Conservation (phyloP, 768 basidiomycete species). For the Cystofilobasidium bisporidii region DNA sequence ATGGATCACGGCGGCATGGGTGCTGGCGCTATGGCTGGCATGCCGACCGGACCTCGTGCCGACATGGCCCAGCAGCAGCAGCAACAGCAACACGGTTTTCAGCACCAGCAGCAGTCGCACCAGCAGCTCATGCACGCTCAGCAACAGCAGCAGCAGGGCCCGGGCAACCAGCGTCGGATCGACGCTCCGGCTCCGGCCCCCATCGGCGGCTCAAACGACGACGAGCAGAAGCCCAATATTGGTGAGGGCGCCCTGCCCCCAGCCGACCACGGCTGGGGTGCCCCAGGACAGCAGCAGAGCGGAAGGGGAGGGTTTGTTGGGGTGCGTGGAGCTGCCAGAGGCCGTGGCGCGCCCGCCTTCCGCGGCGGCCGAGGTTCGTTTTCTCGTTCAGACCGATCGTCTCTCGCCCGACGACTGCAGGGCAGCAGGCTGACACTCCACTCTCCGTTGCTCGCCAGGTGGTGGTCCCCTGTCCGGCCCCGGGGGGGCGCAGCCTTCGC, state of each 20-base stretch:
- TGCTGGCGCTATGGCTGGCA: not conserved
- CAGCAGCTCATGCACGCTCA: constrained; percentile 16
- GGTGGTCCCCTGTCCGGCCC: not conserved
- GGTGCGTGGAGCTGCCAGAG: not conserved
- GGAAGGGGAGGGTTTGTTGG: not conserved
- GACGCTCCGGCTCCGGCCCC: not conserved
- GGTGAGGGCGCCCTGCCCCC: not conserved
- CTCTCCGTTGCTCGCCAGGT: not conserved
- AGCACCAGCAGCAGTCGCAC: constrained; percentile 1
- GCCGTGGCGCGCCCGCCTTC: not conserved
- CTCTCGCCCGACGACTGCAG: too few species aligned
- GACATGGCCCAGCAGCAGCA: not conserved
- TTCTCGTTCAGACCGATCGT: too few species aligned
- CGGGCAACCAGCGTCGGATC: not conserved
- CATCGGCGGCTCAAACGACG: too few species aligned
- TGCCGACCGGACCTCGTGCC: not conserved
- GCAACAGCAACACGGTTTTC: constrained; percentile 1
- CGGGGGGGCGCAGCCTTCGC: not conserved
- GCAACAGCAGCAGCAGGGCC: constrained; percentile 5
- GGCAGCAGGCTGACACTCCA: too few species aligned
- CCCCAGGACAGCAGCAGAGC: not conserved
- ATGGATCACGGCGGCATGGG: not conserved
- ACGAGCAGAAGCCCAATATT: not conserved
- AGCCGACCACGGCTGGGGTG: not conserved
- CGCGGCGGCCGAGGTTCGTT: not conserved